Evolutionary conservation across 106 monocot genomes (phyloP), one percentile per base, ranked within the genome.

Genomic region (Dioscorea zingiberensis): DNA sequence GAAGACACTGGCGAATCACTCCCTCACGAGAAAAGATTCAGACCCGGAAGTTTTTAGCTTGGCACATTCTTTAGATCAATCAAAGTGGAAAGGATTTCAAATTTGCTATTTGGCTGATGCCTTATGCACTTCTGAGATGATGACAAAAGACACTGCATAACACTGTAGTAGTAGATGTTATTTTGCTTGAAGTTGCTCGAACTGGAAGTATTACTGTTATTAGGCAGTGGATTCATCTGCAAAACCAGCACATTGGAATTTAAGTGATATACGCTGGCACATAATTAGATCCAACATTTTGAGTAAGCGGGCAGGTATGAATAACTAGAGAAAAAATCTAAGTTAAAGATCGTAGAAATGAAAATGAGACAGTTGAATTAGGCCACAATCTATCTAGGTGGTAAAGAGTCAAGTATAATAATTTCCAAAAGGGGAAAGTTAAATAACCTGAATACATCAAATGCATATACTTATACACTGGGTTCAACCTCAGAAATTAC

Each of bases 1-100:
- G 78, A 81, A 94, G 24, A 94, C 93, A 48, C 83, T 81, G 47
- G 89, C 93, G 58, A 94, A 94, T 17, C 89, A 89, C 46, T 89
- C 93, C 78, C 89, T 89, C 0, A 89, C 93, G 13, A 94, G 81
- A 71, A 70, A 83, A 18, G 83, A 76, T 3, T 81, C 89, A 15
- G 89, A 79, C n/a, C 8, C 93, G 78, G 64, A 94, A 94, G 77
- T 94, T 94, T 68, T 59, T n/a, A n/a, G n/a, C n/a, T 86, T 3
- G 93, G 74, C 0, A 89, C 89, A 13, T 71, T 63, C 68, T 79
- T 86, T 62, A 94, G 81, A 54, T 94, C 93, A 23, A 48, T 84
- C 74, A 89, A 69, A 60, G 60, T 81, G 69, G n/a, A n/a, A 94
- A 94, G 10, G 81, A 78, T 60, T 77, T 93, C 70, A 87, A 13